A percentile compares a stretch with the other conserved stretches of the same genome.
Conservation (phyloP, 1,139 yeast species). For the Saccharomyces hybrid region DNA sequence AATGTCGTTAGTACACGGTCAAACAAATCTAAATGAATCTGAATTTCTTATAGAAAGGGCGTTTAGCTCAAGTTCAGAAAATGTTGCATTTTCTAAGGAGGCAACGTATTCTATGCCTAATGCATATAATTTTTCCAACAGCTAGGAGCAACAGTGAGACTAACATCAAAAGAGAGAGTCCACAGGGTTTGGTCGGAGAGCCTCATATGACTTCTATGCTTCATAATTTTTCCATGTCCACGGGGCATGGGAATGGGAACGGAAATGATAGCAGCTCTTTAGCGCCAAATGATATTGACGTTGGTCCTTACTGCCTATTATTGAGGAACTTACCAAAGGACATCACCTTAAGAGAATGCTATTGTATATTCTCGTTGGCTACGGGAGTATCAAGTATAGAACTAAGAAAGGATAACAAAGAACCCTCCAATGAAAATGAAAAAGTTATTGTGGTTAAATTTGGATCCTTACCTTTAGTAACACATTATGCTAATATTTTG, state of each 20-base stretch:
- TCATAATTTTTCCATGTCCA: conserved; percentile 16
- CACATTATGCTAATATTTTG: conserved; percentile 58
- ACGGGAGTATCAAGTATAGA: conserved; percentile 62
- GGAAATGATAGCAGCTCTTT: background rate
- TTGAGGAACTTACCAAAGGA: conserved; percentile 62
- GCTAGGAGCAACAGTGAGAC: background rate
- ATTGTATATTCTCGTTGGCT: conserved; percentile 71
- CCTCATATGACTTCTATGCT: conserved; percentile 15
- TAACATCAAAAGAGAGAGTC: background rate
- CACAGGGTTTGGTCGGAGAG: background rate
- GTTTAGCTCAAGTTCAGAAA: conserved; percentile 5
- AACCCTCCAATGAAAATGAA: background rate
- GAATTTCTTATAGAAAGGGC: conserved; percentile 5
- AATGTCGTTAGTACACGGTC: conserved; percentile 5
- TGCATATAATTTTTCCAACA: background rate
- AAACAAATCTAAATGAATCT: conserved; percentile 1
- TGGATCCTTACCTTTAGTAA: conserved; percentile 54
- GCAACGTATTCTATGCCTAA: background rate
- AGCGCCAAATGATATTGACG: conserved; percentile 4
- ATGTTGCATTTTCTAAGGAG: conserved; percentile 1
- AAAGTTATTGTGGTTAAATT: conserved; percentile 49
- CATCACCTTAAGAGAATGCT: conserved; percentile 64
- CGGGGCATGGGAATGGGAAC: conserved; percentile 7
- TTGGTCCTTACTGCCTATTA: conserved; percentile 22
- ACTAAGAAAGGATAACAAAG: conserved; percentile 24